Conservation (phyloP, 2,329 filamentous ascomycete species). For the Phaeomoniella chlamydospora region DNA sequence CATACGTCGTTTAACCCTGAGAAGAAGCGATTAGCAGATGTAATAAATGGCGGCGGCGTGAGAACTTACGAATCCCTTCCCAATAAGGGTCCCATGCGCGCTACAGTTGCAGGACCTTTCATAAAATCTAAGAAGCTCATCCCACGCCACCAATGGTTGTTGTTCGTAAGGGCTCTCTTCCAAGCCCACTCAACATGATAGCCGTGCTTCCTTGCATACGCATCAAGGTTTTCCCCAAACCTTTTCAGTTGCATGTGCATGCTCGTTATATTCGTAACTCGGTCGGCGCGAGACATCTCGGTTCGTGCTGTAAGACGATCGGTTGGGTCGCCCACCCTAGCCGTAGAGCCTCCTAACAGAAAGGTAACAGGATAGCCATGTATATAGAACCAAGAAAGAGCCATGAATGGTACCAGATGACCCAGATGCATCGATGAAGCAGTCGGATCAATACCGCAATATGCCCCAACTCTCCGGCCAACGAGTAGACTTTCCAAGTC, state of each 20-base stretch:
- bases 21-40: constrained; percentile 6
- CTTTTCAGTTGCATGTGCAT: constrained; percentile 38
- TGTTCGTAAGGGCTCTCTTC: constrained; percentile 59
- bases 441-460: constrained; percentile 34
- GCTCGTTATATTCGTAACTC: constrained; percentile 30
- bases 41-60: constrained; percentile 1
- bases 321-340: constrained; percentile 30
- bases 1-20: constrained; percentile 66
- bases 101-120: constrained; percentile 54
- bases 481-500: constrained; percentile 27
- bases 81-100: constrained; percentile 76
- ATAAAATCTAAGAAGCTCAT: constrained; percentile 62
- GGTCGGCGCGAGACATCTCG: constrained; percentile 18
- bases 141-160: constrained; percentile 68
- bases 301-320: constrained; percentile 26
- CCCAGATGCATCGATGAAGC: constrained; percentile 34
- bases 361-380: constrained; percentile 30
- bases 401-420: constrained; percentile 36
- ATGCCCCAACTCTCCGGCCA: constrained; percentile 29
- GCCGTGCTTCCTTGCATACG: constrained; percentile 49
- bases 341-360: constrained; percentile 31
- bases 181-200: constrained; percentile 50
- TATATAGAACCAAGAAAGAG: constrained; percentile 33
- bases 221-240: constrained; percentile 61
- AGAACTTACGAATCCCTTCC: constrained; percentile 65